phyloP scores from a whole-genome alignment of 768 basidiomycete genomes.

The Dendrothele bispora region DNA sequence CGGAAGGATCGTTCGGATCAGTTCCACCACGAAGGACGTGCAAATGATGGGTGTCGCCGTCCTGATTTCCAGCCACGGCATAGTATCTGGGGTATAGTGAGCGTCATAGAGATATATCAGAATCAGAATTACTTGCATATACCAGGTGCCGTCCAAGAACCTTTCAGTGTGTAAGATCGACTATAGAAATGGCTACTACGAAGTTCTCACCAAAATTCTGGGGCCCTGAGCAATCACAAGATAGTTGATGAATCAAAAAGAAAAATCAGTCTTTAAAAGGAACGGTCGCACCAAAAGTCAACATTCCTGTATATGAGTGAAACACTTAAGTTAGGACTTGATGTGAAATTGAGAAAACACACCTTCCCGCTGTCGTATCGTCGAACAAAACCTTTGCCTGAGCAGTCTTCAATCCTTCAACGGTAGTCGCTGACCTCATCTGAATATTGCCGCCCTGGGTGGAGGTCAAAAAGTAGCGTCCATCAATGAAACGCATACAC shows the following conservation, averaged over 20 bases:
- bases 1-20: conserved; percentile 13
- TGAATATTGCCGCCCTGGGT: conserved; percentile 16
- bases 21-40: conserved; percentile 16
- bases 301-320: background rate
- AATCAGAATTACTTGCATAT: too few species aligned
- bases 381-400: conserved; percentile 4
- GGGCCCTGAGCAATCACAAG: too few species aligned
- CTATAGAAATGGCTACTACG: conserved; percentile 9
- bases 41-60: conserved; percentile 15
- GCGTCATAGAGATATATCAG: too few species aligned
- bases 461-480: conserved; percentile 13
- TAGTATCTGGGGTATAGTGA: conserved; percentile 10
- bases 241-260: too few species aligned
- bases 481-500: conserved; percentile 17
- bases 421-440: conserved; percentile 12
- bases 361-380: conserved; percentile 14
- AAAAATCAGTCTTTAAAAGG: too few species aligned
- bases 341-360: too few species aligned
- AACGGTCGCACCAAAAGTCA: background rate
- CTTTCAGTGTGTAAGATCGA: too few species aligned
- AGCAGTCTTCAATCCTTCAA: conserved; percentile 16
- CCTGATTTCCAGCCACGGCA: conserved; percentile 14
- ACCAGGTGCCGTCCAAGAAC: too few species aligned
- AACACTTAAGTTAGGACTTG: conserved; percentile 7
- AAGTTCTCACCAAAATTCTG: conserved; percentile 14